Evolutionary conservation across 1,284 basidiomycete genomes (phyloP).

Genomic region (Caloboletus inedulis): DNA sequence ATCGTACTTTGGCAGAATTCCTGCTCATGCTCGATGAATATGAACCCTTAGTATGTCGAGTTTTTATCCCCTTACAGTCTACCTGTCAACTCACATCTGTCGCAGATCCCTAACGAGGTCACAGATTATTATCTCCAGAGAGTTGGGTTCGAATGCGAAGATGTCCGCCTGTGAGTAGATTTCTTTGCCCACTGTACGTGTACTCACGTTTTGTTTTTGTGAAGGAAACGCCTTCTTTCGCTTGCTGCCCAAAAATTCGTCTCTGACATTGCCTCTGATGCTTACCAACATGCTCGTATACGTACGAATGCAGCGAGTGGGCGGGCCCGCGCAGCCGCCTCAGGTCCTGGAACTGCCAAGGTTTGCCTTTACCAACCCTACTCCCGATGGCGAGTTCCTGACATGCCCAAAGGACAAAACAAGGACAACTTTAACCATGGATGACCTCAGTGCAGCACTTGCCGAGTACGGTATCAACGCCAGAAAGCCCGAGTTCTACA

Average conservation of each 20-base stretch:
- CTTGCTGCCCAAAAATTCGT: conserved; percentile 98
- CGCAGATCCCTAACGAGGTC: conserved; percentile 94
- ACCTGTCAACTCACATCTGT: background rate
- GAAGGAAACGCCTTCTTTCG: conserved; percentile 89
- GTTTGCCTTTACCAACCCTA: conserved; percentile 36
- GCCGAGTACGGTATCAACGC: conserved; percentile 94
- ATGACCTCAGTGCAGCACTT: conserved; percentile 90
- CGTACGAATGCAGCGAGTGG: conserved; percentile 77
- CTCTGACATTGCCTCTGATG: conserved; percentile 94
- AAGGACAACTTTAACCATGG: conserved; percentile 97
- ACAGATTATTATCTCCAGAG: conserved; percentile 97
- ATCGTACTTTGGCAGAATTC: conserved; percentile 90
- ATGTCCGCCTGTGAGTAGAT: conserved; percentile 75
- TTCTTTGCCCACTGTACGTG: background rate
- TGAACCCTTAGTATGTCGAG: conserved; percentile 77
- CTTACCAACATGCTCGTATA: conserved; percentile 96
- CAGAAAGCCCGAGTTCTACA: conserved; percentile 88
- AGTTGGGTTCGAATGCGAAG: conserved; percentile 95
- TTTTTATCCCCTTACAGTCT: background rate
- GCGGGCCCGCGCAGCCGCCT: conserved; percentile 52
- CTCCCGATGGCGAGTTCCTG: background rate
- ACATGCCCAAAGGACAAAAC: conserved; percentile 71
- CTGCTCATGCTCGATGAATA: conserved; percentile 96
- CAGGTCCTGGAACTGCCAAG: conserved; percentile 59
- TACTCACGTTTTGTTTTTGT: conserved; percentile 6